These are phyloP conservation scores for Penicillium crustosum DNA, from an alignment of 2,329 filamentous ascomycete genomes.

Conservation along the genomic window DNA sequence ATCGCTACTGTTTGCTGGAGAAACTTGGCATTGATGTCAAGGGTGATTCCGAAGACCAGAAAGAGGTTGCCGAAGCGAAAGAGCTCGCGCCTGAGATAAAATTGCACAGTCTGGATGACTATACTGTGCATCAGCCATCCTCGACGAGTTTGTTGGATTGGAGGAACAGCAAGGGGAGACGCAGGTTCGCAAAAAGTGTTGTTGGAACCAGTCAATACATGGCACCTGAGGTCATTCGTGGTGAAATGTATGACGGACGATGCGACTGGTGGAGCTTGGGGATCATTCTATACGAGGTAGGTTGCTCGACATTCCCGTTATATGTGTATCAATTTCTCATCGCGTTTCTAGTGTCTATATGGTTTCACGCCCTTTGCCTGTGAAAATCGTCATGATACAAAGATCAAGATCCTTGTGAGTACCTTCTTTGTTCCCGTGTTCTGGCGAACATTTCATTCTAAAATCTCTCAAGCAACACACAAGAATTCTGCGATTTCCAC, in stretches of 20 bases:
- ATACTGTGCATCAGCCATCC: constrained; percentile 27
- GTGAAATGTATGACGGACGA: constrained; percentile 81
- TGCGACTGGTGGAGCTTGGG: constrained; percentile 98
- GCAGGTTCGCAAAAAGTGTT: constrained; percentile 75
- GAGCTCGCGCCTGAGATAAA: constrained; percentile 4
- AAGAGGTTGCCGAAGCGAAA: constrained; percentile 48
- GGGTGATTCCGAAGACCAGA: constrained; percentile 70
- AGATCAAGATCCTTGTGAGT: constrained; percentile 76
- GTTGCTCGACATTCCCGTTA: background rate
- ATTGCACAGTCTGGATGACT: constrained; percentile 36
- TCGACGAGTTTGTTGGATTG: constrained; percentile 62
- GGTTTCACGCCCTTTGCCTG: constrained; percentile 87
- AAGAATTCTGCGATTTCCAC: constrained; percentile 69
- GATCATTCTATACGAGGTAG: constrained; percentile 82
- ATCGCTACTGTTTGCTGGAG: constrained; percentile 75
- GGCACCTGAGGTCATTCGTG: constrained; percentile 88
- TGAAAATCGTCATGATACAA: constrained; percentile 78
- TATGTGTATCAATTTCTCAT: constrained; percentile 2
- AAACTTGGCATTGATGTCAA: constrained; percentile 71
- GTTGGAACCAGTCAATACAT: constrained; percentile 98
- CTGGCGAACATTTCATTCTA: constrained; percentile 20
- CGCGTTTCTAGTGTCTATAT: constrained; percentile 68
- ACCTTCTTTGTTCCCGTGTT: background rate
- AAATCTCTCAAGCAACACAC: constrained; percentile 61
- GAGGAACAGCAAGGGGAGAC: constrained; percentile 67